A percentile compares a stretch with the other conserved stretches of the same genome.
phyloP scores from a whole-genome alignment of 495 filamentous ascomycete genomes.

The Margaritispora aquatica region DNA sequence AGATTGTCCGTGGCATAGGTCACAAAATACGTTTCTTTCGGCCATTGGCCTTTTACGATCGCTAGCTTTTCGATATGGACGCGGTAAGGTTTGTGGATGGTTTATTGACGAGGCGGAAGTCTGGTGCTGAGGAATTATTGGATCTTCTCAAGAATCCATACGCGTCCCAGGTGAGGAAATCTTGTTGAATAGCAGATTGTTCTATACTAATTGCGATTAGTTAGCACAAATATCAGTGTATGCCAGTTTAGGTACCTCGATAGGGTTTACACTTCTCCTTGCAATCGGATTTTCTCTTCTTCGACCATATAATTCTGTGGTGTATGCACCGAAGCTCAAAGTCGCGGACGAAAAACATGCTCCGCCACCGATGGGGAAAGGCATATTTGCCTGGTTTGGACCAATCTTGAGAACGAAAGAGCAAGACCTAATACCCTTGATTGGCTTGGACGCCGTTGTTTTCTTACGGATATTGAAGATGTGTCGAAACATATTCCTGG shows the following conservation, averaged over 20 bases:
- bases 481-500: constrained; percentile 84
- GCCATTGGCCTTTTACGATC: constrained; percentile 24
- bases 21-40: constrained; percentile 5
- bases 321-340: constrained; percentile 92
- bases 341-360: constrained; percentile 88
- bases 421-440: constrained; percentile 61
- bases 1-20: not conserved
- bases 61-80: constrained; percentile 18
- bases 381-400: constrained; percentile 75
- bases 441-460: constrained; percentile 85
- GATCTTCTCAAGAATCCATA: constrained; percentile 44
- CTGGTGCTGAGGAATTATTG: constrained; percentile 17
- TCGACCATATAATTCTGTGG: constrained; percentile 80
- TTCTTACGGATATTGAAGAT: constrained; percentile 86
- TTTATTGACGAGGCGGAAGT: constrained; percentile 8
- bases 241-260: constrained; percentile 76
- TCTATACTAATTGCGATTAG: constrained; percentile 20
- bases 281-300: constrained; percentile 79
- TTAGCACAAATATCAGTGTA: constrained; percentile 55
- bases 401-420: constrained; percentile 76
- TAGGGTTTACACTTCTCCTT: constrained; percentile 64
- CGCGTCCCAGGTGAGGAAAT: constrained; percentile 31
- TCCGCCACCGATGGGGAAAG: constrained; percentile 84
- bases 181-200: not conserved
- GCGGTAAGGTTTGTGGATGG: not conserved